These are phyloP conservation scores for Paraphaeosphaeria minitans DNA, from an alignment of 2,329 filamentous ascomycete species.

Conservation along the genomic window DNA sequence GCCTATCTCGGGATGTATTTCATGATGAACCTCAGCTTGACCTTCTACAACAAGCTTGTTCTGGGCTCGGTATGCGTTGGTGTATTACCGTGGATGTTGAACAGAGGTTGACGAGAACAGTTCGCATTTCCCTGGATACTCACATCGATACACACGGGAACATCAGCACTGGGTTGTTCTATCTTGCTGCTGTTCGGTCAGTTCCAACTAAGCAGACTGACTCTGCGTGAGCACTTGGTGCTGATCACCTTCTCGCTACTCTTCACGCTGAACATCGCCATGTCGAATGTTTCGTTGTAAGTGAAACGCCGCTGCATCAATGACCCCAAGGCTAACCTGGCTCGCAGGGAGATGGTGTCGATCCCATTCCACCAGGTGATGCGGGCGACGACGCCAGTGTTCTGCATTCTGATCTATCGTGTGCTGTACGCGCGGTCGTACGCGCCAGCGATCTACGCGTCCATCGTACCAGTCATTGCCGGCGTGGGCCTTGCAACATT, in stretches of 20 bases:
- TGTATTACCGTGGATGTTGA: neutral
- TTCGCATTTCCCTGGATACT: constrained; percentile 9
- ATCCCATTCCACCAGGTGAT: constrained; percentile 9
- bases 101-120: neutral
- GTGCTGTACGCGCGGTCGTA: constrained; percentile 7
- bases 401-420: constrained; percentile 5
- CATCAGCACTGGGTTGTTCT: constrained; percentile 1
- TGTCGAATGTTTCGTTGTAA: constrained; percentile 8
- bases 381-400: constrained; percentile 5
- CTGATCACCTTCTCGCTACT: constrained; percentile 2
- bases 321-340: neutral
- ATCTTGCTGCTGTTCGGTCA: constrained; percentile 1
- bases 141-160: constrained; percentile 5
- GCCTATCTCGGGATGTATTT: constrained; percentile 1
- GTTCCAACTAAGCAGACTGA: constrained; percentile 4
- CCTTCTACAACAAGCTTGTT: constrained; percentile 7
- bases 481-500: constrained; percentile 5
- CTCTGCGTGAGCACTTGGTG: neutral
- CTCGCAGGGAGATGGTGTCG: constrained; percentile 4
- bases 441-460: constrained; percentile 6
- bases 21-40: constrained; percentile 4
- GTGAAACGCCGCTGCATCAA: neutral
- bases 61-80: neutral
- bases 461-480: constrained; percentile 1
- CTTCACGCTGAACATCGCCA: constrained; percentile 8